These are phyloP conservation scores for Malus hybrid DNA, from an alignment of 331 rosid species.

Conservation along the genomic window DNA sequence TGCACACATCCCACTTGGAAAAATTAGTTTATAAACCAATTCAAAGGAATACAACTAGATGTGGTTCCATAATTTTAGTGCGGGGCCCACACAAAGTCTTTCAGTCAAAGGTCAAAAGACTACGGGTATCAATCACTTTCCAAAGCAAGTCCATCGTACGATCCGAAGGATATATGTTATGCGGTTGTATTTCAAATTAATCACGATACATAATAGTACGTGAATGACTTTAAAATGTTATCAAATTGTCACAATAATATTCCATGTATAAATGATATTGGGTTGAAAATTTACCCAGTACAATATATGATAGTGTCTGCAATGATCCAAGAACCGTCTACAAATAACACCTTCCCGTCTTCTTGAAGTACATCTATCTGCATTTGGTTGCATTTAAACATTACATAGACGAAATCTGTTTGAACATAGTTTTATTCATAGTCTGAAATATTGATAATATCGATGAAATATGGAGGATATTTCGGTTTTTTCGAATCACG, in stretches of 20 bases:
- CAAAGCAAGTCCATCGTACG: not conserved
- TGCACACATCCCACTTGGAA: slow-evolving; percentile 31
- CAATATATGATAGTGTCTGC: slow-evolving; percentile 77
- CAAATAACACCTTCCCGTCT: slow-evolving; percentile 63
- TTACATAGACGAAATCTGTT: not conserved
- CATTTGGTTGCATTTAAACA: not conserved
- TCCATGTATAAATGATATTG: too few species aligned
- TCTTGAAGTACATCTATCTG: slow-evolving; percentile 78
- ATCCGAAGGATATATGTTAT: too few species aligned
- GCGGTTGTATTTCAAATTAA: too few species aligned
- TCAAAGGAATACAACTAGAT: not conserved
- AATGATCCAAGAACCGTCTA: slow-evolving; percentile 60
- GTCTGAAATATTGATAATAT: too few species aligned
- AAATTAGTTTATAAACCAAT: not conserved
- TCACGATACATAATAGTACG: accelerated
- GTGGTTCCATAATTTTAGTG: slow-evolving; percentile 4
- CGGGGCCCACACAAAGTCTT: slow-evolving; percentile 29
- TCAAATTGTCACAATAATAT: too few species aligned
- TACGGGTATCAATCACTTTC: slow-evolving; percentile 12
- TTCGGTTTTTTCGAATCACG: too few species aligned
- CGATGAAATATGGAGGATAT: too few species aligned
- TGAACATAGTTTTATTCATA: not conserved
- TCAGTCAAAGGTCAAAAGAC: not conserved
- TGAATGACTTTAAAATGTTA: too few species aligned
- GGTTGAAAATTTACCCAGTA: slow-evolving; percentile 51